phyloP scores from a whole-genome alignment of 805 yeast genomes.

The Starmerella ratchasimensis region DNA sequence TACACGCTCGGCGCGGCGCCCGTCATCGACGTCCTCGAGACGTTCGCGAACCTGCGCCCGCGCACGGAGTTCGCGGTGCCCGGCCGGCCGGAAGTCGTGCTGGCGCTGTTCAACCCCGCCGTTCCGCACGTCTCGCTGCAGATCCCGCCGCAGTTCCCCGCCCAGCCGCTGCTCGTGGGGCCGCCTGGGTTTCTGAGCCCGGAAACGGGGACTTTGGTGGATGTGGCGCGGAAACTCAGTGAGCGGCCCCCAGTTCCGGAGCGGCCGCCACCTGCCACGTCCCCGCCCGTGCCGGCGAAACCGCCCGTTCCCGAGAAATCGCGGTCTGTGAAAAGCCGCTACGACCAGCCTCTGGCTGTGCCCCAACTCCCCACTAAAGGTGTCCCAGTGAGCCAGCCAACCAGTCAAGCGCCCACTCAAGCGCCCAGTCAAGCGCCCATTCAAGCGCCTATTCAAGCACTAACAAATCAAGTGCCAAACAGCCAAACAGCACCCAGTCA shows the following conservation, averaged over 20 bases:
- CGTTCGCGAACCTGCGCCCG: constrained; percentile 43
- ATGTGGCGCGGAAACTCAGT: too few species aligned
- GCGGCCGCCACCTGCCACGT: not conserved
- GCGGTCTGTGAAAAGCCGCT: not conserved
- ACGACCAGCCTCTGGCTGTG: not conserved
- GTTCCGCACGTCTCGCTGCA: not conserved
- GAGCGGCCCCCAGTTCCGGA: not conserved
- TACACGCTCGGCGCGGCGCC: constrained; percentile 51
- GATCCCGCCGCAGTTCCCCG: not conserved
- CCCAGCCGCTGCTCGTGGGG: not conserved
- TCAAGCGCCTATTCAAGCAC: not conserved
- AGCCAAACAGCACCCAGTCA: too few species aligned
- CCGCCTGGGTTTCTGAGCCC: too few species aligned
- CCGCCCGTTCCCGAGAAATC: not conserved
- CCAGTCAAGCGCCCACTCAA: not conserved
- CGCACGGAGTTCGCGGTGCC: constrained; percentile 50
- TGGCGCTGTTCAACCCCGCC: constrained; percentile 32
- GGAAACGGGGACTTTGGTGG: too few species aligned
- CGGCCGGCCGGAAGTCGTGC: constrained; percentile 37
- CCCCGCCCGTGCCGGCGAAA: constrained; percentile 3
- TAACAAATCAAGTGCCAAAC: not conserved
- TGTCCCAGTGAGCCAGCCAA: not conserved
- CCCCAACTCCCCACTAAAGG: not conserved
- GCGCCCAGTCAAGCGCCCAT: not conserved
- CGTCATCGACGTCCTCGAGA: constrained; percentile 38